A percentile compares a stretch with the other conserved stretches of the same genome.
phyloP scores from a whole-genome alignment of 176 grass and related monocot genomes.

The Cenchrus fungigraminus region DNA sequence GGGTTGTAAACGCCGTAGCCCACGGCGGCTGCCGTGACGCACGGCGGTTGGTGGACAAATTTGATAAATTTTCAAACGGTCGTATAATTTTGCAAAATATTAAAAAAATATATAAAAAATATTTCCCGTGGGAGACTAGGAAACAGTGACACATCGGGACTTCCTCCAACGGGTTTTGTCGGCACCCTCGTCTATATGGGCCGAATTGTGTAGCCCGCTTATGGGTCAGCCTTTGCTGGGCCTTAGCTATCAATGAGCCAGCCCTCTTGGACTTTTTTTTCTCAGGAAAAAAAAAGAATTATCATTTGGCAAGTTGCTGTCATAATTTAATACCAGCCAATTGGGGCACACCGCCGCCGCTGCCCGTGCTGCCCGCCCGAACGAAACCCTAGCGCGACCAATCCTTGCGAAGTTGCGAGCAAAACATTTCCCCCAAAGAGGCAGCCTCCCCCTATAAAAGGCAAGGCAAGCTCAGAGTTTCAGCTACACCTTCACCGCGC shows the following conservation, averaged over 20 bases:
- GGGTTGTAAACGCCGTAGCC: too few relatives aligned
- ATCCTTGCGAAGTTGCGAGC: background rate
- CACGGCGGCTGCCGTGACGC: too few relatives aligned
- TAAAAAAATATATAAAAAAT: too few relatives aligned
- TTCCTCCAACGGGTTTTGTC: background rate
- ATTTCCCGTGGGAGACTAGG: background rate
- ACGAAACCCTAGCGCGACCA: conserved; percentile 44
- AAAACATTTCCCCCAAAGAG: conserved; percentile 28
- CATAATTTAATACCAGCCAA: conserved; percentile 50
- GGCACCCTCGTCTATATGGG: background rate
- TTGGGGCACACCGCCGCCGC: conserved; percentile 29
- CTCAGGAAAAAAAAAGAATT: too few relatives aligned
- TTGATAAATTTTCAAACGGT: too few relatives aligned
- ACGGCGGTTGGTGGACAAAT: too few relatives aligned
- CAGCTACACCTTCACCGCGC: background rate
- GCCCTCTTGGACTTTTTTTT: too few relatives aligned
- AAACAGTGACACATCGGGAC: background rate
- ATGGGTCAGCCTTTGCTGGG: background rate
- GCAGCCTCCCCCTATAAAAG: conserved; percentile 46
- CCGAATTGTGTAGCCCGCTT: too few relatives aligned
- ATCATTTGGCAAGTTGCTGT: too few relatives aligned
- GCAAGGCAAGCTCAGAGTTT: background rate
- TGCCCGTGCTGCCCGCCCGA: conserved; percentile 26
- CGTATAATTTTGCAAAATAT: too few relatives aligned
- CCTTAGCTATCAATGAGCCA: background rate